Evolutionary conservation across 148 eudicot species (phyloP).

Genomic region (Cornus controversa): DNA sequence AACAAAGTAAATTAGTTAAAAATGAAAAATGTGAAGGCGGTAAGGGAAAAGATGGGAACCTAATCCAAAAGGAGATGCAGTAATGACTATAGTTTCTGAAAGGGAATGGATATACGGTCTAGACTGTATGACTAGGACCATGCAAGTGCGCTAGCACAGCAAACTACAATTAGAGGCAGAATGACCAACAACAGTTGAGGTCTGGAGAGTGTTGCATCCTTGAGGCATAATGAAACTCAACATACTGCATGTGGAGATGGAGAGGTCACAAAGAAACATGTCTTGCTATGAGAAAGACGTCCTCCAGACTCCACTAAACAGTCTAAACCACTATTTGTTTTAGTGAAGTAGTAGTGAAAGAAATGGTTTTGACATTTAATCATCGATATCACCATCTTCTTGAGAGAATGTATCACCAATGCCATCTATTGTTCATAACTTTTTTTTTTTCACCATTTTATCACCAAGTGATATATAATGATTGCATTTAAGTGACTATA

Average conservation of each 20-base stretch:
- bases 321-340: neutral
- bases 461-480: neutral
- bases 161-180: neutral
- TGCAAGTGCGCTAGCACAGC: neutral
- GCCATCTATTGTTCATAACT: neutral
- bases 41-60: neutral
- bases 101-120: neutral
- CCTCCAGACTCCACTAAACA: neutral
- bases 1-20: conserved; percentile 12
- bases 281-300: neutral
- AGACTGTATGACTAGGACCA: neutral
- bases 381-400: neutral
- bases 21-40: neutral
- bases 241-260: neutral
- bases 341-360: neutral
- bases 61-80: neutral
- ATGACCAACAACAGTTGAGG: neutral
- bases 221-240: neutral
- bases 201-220: neutral
- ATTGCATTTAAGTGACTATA: neutral
- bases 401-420: too few species aligned
- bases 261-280: neutral
- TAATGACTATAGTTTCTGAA: neutral
- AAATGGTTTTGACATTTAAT: neutral
- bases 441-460: neutral